Evolutionary conservation across 768 basidiomycete species (phyloP).

Genomic region (Cytidiella melzeri): DNA sequence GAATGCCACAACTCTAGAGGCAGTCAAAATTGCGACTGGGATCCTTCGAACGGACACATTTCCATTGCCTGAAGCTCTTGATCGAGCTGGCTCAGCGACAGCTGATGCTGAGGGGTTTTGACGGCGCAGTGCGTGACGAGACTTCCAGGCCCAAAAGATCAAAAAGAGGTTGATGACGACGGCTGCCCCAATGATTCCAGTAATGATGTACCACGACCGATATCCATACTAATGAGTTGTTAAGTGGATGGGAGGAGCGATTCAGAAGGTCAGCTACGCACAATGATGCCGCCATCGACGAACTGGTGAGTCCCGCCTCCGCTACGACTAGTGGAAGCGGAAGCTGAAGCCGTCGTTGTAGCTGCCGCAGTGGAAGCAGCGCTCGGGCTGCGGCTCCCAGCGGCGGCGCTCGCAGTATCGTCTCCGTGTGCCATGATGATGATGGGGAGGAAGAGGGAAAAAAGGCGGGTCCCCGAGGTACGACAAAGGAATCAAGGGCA

Average conservation of each 20-base stretch:
- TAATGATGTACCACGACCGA: slow-evolving; percentile 14
- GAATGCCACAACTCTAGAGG: slow-evolving; percentile 21
- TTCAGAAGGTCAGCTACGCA: too few relatives aligned
- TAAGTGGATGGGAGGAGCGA: too few relatives aligned
- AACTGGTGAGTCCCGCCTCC: too few relatives aligned
- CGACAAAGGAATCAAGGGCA: not conserved
- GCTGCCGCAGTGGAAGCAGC: too few relatives aligned
- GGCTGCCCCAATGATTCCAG: slow-evolving; percentile 13
- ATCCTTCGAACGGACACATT: slow-evolving; percentile 3
- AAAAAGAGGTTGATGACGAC: slow-evolving; percentile 13
- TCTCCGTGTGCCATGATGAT: not conserved
- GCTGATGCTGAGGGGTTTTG: not conserved
- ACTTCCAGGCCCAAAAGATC: slow-evolving; percentile 15
- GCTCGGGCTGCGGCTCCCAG: too few relatives aligned
- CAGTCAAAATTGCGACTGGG: slow-evolving; percentile 21
- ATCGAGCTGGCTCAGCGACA: not conserved
- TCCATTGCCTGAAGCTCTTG: not conserved
- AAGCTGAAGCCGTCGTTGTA: too few relatives aligned
- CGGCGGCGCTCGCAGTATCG: not conserved
- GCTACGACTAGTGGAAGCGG: too few relatives aligned
- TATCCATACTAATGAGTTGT: slow-evolving; percentile 12
- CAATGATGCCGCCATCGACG: too few relatives aligned
- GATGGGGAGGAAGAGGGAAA: not conserved
- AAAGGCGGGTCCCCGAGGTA: not conserved
- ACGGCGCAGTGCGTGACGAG: slow-evolving; percentile 9